Conservation (phyloP, 768 basidiomycete genomes). For the Mycena metata region DNA sequence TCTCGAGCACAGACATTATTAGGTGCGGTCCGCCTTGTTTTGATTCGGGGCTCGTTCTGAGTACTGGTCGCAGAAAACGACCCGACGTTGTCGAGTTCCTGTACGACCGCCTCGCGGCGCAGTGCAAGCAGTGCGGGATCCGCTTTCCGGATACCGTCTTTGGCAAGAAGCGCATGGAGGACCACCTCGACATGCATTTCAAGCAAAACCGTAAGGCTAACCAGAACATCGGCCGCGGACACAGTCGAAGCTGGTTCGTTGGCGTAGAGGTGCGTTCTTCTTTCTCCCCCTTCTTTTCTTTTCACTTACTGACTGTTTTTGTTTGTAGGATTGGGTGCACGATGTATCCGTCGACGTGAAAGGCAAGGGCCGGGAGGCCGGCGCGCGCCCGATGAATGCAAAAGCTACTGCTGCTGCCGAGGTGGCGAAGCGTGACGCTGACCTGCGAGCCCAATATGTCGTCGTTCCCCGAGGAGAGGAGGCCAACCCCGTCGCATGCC, state of each 20-base stretch:
- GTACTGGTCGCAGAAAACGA: slow-evolving; percentile 59
- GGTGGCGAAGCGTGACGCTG: slow-evolving; percentile 79
- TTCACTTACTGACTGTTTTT: slow-evolving; percentile 32
- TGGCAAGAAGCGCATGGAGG: slow-evolving; percentile 84
- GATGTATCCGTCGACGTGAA: slow-evolving; percentile 72
- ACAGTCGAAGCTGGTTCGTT: slow-evolving; percentile 92
- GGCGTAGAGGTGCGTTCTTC: slow-evolving; percentile 75
- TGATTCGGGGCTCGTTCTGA: slow-evolving; percentile 15
- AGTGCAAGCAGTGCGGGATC: slow-evolving; percentile 95
- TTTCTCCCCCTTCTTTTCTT: background rate
- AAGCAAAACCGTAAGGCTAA: slow-evolving; percentile 89
- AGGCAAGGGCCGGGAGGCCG: slow-evolving; percentile 77
- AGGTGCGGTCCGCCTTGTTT: slow-evolving; percentile 58
- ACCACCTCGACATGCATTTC: slow-evolving; percentile 98
- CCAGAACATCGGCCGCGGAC: slow-evolving; percentile 84
- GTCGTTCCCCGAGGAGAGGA: slow-evolving; percentile 93
- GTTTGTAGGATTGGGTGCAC: slow-evolving; percentile 86
- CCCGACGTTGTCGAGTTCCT: slow-evolving; percentile 75
- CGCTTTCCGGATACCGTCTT: slow-evolving; percentile 81
- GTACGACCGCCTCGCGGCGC: slow-evolving; percentile 79
- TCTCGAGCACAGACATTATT: slow-evolving; percentile 78
- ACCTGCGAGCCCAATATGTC: slow-evolving; percentile 82
- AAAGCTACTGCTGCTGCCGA: slow-evolving; percentile 75
- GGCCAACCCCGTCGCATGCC: slow-evolving; percentile 86
- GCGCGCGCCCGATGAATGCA: slow-evolving; percentile 61